A percentile compares a stretch with the other conserved stretches of the same genome.
Evolutionary conservation across 768 basidiomycete species (phyloP).

Genomic region (Mycena galericulata): DNA sequence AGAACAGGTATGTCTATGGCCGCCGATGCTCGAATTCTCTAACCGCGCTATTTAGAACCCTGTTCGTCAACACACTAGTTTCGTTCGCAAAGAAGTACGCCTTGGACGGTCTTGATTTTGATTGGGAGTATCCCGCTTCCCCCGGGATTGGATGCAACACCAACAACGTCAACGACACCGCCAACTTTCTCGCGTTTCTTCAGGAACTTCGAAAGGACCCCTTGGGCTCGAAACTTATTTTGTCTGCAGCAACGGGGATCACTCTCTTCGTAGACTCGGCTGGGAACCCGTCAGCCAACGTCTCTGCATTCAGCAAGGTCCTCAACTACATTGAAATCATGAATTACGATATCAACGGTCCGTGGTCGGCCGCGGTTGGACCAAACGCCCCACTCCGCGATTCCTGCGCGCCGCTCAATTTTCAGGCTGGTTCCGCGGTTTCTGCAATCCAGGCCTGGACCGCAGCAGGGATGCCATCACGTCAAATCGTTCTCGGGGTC

Average conservation of each 20-base stretch:
- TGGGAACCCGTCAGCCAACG: conserved; percentile 73
- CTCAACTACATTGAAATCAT: conserved; percentile 67
- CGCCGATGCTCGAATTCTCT: background rate
- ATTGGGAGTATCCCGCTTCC: conserved; percentile 87
- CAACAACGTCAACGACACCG: conserved; percentile 68
- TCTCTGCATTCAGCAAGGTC: conserved; percentile 76
- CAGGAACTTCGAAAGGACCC: conserved; percentile 70
- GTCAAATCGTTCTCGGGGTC: conserved; percentile 80
- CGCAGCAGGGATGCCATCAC: conserved; percentile 76
- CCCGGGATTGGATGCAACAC: conserved; percentile 80
- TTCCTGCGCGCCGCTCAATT: conserved; percentile 66
- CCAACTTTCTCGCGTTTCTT: conserved; percentile 84
- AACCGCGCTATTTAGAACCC: background rate
- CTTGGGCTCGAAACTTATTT: conserved; percentile 62
- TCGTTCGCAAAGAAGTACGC: conserved; percentile 60
- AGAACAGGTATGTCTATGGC: conserved; percentile 54
- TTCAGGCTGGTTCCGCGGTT: conserved; percentile 78
- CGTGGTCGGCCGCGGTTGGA: conserved; percentile 69
- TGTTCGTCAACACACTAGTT: conserved; percentile 63
- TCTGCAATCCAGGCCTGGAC: conserved; percentile 81
- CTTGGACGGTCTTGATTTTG: conserved; percentile 68
- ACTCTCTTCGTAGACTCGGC: conserved; percentile 58
- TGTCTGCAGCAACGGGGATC: conserved; percentile 62
- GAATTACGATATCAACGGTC: conserved; percentile 65
- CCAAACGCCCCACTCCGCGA: conserved; percentile 89